Conservation (phyloP, 2,329 filamentous ascomycete species). For the Blastomyces gilchristii region DNA sequence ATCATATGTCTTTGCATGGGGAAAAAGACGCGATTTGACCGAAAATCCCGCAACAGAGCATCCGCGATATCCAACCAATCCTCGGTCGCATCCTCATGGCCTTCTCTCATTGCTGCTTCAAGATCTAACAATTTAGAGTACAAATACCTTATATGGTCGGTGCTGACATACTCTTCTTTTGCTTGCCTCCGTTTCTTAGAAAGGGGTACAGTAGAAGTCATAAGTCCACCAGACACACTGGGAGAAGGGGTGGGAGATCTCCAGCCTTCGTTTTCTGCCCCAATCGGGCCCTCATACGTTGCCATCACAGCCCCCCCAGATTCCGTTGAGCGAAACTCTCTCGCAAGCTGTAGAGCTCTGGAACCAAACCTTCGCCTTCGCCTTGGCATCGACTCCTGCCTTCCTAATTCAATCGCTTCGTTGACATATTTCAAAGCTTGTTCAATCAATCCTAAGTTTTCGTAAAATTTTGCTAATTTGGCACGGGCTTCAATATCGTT, state of each 20-base stretch:
- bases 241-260: slow-evolving; percentile 2
- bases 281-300: slow-evolving; percentile 2
- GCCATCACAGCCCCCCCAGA: slow-evolving; percentile 17
- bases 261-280: slow-evolving; percentile 1
- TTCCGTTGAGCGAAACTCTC: slow-evolving; percentile 27
- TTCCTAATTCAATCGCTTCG: slow-evolving; percentile 59
- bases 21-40: slow-evolving; percentile 50
- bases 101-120: slow-evolving; percentile 39
- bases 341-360: slow-evolving; percentile 32
- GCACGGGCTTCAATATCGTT: slow-evolving; percentile 66
- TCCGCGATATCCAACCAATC: slow-evolving; percentile 52
- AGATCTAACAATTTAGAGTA: slow-evolving; percentile 40
- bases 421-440: slow-evolving; percentile 68
- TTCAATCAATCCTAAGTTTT: slow-evolving; percentile 60
- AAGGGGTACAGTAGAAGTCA: slow-evolving; percentile 11
- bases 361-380: slow-evolving; percentile 26
- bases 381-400: slow-evolving; percentile 28
- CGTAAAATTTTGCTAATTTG: slow-evolving; percentile 75
- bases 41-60: slow-evolving; percentile 50
- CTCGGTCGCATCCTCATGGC: slow-evolving; percentile 41
- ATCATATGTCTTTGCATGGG: slow-evolving; percentile 42
- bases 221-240: slow-evolving; percentile 16
- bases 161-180: slow-evolving; percentile 22
- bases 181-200: slow-evolving; percentile 18
- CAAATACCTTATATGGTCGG: slow-evolving; percentile 35